These are phyloP conservation scores for Psidium guajava DNA, from an alignment of 345 rosid genomes.

Conservation along the genomic window DNA sequence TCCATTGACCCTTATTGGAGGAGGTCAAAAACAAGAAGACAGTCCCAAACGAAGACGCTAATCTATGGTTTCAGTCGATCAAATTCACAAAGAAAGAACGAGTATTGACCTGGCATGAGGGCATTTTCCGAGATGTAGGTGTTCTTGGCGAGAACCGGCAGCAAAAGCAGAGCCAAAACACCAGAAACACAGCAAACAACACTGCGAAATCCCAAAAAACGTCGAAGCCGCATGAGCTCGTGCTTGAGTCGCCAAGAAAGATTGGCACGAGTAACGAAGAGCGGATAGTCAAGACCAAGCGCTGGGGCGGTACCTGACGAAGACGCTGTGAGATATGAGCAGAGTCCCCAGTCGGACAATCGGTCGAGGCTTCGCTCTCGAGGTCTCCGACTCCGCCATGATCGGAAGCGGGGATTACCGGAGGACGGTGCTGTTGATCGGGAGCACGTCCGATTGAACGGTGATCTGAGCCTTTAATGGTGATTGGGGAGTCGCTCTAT, in stretches of 20 bases:
- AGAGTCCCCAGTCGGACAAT: conserved; percentile 70
- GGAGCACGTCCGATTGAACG: neutral
- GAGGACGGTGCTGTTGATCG: neutral
- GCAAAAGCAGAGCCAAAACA: conserved; percentile 52
- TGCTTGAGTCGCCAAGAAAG: neutral
- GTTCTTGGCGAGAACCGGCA: conserved; percentile 86
- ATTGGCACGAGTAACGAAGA: neutral
- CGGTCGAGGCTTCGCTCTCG: conserved; percentile 47
- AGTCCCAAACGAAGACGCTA: neutral
- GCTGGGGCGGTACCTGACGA: conserved; percentile 41
- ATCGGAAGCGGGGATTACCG: neutral
- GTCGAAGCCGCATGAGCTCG: neutral
- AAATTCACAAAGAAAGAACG: neutral
- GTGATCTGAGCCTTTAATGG: neutral
- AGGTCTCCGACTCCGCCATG: conserved; percentile 12
- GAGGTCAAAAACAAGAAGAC: neutral
- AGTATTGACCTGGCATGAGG: conserved; percentile 82
- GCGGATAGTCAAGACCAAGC: neutral
- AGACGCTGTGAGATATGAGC: conserved; percentile 63
- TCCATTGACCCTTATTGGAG: neutral
- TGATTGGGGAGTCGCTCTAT: neutral
- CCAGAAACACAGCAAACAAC: conserved; percentile 71
- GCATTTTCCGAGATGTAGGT: conserved; percentile 97
- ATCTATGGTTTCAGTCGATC: neutral
- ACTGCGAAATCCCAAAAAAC: conserved; percentile 21